These are phyloP conservation scores for Aspergillus terreus DNA, from an alignment of 2,329 filamentous ascomycete species.

Conservation along the genomic window DNA sequence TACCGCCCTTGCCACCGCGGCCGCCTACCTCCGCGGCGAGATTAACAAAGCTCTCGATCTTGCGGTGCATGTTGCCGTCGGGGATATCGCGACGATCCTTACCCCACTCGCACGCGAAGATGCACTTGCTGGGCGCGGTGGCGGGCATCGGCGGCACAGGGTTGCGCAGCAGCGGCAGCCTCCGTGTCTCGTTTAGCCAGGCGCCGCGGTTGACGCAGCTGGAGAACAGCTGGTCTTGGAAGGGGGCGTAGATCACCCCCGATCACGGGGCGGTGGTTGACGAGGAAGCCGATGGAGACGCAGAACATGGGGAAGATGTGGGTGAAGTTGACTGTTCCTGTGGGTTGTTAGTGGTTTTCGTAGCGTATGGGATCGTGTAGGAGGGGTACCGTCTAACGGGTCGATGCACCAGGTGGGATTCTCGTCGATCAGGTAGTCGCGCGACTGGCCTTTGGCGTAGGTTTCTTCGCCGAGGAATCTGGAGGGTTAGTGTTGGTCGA, in stretches of 20 bases:
- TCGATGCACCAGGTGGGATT: slow-evolving; percentile 72
- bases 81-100: slow-evolving; percentile 66
- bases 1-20: slow-evolving; percentile 64
- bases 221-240: slow-evolving; percentile 66
- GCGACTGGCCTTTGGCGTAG: slow-evolving; percentile 65
- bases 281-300: slow-evolving; percentile 68
- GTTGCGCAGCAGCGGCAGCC: slow-evolving; percentile 60
- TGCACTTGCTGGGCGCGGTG: slow-evolving; percentile 64
- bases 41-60: slow-evolving; percentile 71
- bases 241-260: slow-evolving; percentile 69
- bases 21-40: slow-evolving; percentile 66
- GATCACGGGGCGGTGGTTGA: slow-evolving; percentile 58
- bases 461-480: slow-evolving; percentile 76
- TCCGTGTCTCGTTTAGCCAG: slow-evolving; percentile 63
- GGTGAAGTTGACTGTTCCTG: slow-evolving; percentile 71
- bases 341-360: too few relatives aligned
- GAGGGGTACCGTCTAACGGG: slow-evolving; percentile 61
- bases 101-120: slow-evolving; percentile 75
- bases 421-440: slow-evolving; percentile 63
- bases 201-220: slow-evolving; percentile 64
- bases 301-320: slow-evolving; percentile 80
- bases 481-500: background rate
- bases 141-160: slow-evolving; percentile 63
- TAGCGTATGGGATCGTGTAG: too few relatives aligned
- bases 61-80: slow-evolving; percentile 66